phyloP scores from a whole-genome alignment of 805 yeast species.

The Saccharomycopsis lassenensis region DNA sequence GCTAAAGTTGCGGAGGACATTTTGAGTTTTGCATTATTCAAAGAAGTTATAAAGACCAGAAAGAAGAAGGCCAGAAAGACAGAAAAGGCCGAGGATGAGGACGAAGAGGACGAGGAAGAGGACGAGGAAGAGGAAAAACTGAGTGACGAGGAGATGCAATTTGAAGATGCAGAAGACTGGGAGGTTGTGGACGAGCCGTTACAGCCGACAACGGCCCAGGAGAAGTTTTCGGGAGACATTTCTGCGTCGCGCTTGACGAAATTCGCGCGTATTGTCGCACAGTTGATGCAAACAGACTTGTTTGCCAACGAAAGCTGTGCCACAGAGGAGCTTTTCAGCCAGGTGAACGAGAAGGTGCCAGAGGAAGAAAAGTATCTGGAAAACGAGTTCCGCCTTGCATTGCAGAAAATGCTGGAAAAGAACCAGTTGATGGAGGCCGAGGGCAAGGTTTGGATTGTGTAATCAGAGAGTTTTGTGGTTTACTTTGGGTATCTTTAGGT shows the following conservation, averaged over 20 bases:
- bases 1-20: constrained; percentile 80
- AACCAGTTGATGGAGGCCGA: constrained; percentile 40
- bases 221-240: constrained; percentile 30
- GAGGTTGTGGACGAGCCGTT: constrained; percentile 1
- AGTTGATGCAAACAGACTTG: constrained; percentile 32
- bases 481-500: too few relatives aligned
- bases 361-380: constrained; percentile 38
- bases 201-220: too few relatives aligned
- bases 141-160: constrained; percentile 18
- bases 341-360: constrained; percentile 33
- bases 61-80: constrained; percentile 22
- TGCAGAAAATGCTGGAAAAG: constrained; percentile 31
- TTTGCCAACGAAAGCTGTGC: constrained; percentile 36
- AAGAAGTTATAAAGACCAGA: constrained; percentile 45
- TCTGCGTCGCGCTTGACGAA: constrained; percentile 39
- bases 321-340: constrained; percentile 27
- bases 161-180: constrained; percentile 15
- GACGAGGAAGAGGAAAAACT: constrained; percentile 20
- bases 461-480: too few relatives aligned
- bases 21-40: constrained; percentile 76
- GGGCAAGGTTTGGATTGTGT: constrained; percentile 32
- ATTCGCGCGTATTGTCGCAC: constrained; percentile 37
- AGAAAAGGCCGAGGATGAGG: constrained; percentile 21
- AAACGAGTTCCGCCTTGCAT: constrained; percentile 35
- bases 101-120: constrained; percentile 23